Evolutionary conservation across 2,329 filamentous ascomycete species (phyloP), one percentile per base, ranked within the genome.

Genomic region (Paraphaeosphaeria sporulosa): DNA sequence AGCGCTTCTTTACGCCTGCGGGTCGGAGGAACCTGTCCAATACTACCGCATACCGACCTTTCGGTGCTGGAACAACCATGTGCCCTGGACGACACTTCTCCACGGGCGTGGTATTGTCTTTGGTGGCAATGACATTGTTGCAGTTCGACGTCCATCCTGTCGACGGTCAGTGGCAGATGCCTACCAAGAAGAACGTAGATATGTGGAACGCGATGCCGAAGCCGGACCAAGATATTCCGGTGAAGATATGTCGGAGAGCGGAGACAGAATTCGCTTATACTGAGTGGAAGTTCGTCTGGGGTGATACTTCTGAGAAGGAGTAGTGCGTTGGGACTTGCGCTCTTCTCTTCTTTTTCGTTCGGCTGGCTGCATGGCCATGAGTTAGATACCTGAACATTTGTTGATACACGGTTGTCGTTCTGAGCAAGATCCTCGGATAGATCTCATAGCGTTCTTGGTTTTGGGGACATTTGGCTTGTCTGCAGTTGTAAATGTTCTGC

Each of bases 41-140:
- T 21, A 71, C 73, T 2, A 67, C 67, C 1, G 69, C 73, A 0
- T 79, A 75, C 36, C 63, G 76, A 4, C 71, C 69, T 0, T 79
- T 79, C 57, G 77, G 77, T 7, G 71, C 75, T 1, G 76, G 77
- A 0, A 57, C 58, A 4, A 73, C 70, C 0, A 69, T 79, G 56
- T 80, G 78, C 57, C 77, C 78, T 2, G 78, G 77, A 7, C 68
- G 76, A 6, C 73, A 79, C 57, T 79, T 79, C 55, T 77, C 77
- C 0, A 75, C 59, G 1, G 76, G 70, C 9, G 72, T 76, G 30
- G 75, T 79, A 19, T 43, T 76, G 13, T 68, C 70, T 6, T 55
- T 77, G 9, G 71, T 66, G 1, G 71, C 75, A 0, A 73, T 79
- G 65, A 44, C 79, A 17, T 40, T 78, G 13, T 43, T 75, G 36